Evolutionary conservation across 257 asterid species (phyloP).

Genomic region (Galeopsis tetrahit): DNA sequence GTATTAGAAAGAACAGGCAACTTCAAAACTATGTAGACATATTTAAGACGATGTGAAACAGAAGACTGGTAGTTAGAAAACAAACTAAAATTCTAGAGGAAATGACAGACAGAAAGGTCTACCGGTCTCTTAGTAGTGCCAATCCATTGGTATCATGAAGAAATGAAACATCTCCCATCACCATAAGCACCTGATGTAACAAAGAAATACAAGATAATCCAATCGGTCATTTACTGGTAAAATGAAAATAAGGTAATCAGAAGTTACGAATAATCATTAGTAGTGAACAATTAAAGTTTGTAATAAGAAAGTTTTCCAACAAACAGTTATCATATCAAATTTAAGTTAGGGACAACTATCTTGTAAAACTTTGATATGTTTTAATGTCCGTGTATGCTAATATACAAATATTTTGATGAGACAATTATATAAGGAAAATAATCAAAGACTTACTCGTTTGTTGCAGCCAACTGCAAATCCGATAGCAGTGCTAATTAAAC

Average conservation of each 20-base stretch:
- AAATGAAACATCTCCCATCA: slow-evolving; percentile 90
- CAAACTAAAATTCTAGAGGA: slow-evolving; percentile 9
- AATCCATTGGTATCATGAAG: slow-evolving; percentile 95
- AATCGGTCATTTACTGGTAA: background rate
- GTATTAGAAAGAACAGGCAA: background rate
- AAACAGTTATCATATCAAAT: background rate
- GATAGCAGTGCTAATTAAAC: slow-evolving; percentile 88
- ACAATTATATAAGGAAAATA: background rate
- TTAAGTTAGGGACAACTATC: background rate
- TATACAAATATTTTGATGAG: slow-evolving; percentile 11
- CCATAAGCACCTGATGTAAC: slow-evolving; percentile 62
- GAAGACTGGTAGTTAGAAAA: slow-evolving; percentile 15
- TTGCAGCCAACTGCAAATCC: slow-evolving; percentile 96
- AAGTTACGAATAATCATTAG: background rate
- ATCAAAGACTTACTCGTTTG: slow-evolving; percentile 67
- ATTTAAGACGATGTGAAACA: slow-evolving; percentile 22
- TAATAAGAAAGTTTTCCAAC: background rate
- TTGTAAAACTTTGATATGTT: background rate
- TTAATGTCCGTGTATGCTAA: slow-evolving; percentile 15
- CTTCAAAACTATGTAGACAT: background rate
- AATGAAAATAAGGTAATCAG: background rate
- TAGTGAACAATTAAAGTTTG: background rate
- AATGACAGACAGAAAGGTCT: slow-evolving; percentile 28
- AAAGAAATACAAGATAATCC: slow-evolving; percentile 13
- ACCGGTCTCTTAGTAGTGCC: slow-evolving; percentile 75